phyloP scores from a whole-genome alignment of 2,329 filamentous ascomycete genomes.

The Exophiala sp. region DNA sequence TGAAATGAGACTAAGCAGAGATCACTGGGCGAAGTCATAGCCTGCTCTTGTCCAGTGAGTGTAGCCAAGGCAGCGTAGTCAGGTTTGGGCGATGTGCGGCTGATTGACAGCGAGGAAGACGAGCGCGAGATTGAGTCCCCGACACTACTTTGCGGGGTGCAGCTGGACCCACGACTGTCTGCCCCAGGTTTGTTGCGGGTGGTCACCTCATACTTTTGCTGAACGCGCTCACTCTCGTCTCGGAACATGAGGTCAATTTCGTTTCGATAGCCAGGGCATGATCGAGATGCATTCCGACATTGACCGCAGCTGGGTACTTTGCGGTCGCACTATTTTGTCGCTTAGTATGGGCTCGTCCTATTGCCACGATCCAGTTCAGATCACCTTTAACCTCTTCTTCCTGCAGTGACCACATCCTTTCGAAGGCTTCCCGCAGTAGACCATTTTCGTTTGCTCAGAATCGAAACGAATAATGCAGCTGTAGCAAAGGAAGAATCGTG shows the following conservation, averaged over 20 bases:
- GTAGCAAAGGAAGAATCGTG: background rate
- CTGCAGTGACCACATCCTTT: constrained; percentile 45
- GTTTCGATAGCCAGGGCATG: constrained; percentile 63
- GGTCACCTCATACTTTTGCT: constrained; percentile 3
- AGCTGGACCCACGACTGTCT: background rate
- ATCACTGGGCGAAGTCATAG: background rate
- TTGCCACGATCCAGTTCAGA: background rate
- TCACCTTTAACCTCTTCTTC: constrained; percentile 40
- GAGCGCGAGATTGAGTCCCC: background rate
- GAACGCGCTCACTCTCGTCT: constrained; percentile 53
- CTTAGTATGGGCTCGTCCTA: constrained; percentile 4
- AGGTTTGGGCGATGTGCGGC: background rate
- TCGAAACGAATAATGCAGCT: background rate
- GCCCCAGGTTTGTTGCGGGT: background rate
- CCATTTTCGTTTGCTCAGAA: constrained; percentile 30
- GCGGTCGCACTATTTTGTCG: constrained; percentile 55
- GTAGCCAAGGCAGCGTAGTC: background rate
- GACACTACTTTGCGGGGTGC: background rate
- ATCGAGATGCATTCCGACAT: constrained; percentile 58
- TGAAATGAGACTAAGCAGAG: background rate
- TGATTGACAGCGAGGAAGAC: background rate
- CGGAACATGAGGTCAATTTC: constrained; percentile 64
- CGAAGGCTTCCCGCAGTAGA: constrained; percentile 44
- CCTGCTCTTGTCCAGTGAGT: background rate
- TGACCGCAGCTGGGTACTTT: constrained; percentile 59